These are phyloP conservation scores for Elsinoe arachidis DNA, from an alignment of 2,329 filamentous ascomycete genomes.

Conservation along the genomic window DNA sequence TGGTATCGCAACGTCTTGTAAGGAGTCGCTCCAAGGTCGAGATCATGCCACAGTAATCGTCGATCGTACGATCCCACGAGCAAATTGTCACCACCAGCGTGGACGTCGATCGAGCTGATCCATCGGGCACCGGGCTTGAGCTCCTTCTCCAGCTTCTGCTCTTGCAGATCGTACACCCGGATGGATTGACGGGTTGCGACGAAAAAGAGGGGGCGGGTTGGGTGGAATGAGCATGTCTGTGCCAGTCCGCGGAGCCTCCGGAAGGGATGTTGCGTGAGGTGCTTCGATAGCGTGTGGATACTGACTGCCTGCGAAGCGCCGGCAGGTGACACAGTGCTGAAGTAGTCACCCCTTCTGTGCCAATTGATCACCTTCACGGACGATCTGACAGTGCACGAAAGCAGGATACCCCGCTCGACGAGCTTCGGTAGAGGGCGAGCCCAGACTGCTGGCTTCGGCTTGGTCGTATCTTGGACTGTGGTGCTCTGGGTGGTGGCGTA, in stretches of 20 bases:
- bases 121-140: constrained; percentile 86
- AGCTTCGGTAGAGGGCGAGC: constrained; percentile 65
- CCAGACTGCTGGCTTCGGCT: constrained; percentile 75
- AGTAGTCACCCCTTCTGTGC: constrained; percentile 91
- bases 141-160: constrained; percentile 85
- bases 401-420: constrained; percentile 67
- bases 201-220: constrained; percentile 85
- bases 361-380: constrained; percentile 78
- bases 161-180: constrained; percentile 85
- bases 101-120: constrained; percentile 91
- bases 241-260: constrained; percentile 65
- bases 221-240: constrained; percentile 91
- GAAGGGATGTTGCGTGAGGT: constrained; percentile 92
- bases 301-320: constrained; percentile 68
- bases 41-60: constrained; percentile 89
- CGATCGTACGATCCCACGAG: constrained; percentile 93
- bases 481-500: constrained; percentile 61
- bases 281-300: constrained; percentile 91
- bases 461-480: constrained; percentile 49
- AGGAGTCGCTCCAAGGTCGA: constrained; percentile 79
- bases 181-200: constrained; percentile 91
- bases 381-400: constrained; percentile 63
- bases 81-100: constrained; percentile 86
- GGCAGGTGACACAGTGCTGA: constrained; percentile 79
- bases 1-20: constrained; percentile 98